Base-by-base conservation (phyloP, 2,329 filamentous ascomycete species). In the Fusarium acutatum region DNA sequence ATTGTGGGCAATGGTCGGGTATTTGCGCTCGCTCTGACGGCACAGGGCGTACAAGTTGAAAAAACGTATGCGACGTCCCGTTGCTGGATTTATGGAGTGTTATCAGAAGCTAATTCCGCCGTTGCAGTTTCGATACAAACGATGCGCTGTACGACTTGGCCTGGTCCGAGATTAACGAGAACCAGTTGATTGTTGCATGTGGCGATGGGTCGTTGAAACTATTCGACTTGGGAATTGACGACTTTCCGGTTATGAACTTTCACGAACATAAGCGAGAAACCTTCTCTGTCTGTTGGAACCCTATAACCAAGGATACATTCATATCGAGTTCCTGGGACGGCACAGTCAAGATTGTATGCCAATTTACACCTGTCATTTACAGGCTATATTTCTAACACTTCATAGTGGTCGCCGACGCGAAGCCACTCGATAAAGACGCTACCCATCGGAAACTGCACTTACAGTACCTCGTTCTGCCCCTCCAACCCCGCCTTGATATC, bases 91-190 rank as follows among this genome's bases (percentile, higher is more conserved):
- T 35, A 35, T 11, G n/a, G 46, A 54, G 26, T 38, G 28, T 38
- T 22, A 5, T 12, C 30, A 7, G 35, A 43, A 20, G 43, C 72
- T 69, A 50, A 66, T 40, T 22, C 13, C 37, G 37, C 6, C 43
- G 34, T 52, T 28, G 41, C 49, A 96, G 93, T 80, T 99, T 96
- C 85, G 96, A 98, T 80, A 99, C 96, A 17, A 97, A 98, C 85
- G 96, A 99, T 82, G 94, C 95, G 49, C 92, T 98, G 73, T 99
- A 97, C 83, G 96, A 99, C 83, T 87, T 96, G 60, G 90, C 95
- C 32, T 98, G 96, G 95, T 97, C 95, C 24, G 96, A 99, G 85
- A 90, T 94, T 75, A 95, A 99, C 85, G 96, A 98, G 85, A 97
- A 96, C 83, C 96, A 99, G 84, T 86, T 98, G 58, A 88, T 97